These are phyloP conservation scores for Uromyces viciae-fabae DNA, from an alignment of 1,284 basidiomycete genomes.

Conservation along the genomic window DNA sequence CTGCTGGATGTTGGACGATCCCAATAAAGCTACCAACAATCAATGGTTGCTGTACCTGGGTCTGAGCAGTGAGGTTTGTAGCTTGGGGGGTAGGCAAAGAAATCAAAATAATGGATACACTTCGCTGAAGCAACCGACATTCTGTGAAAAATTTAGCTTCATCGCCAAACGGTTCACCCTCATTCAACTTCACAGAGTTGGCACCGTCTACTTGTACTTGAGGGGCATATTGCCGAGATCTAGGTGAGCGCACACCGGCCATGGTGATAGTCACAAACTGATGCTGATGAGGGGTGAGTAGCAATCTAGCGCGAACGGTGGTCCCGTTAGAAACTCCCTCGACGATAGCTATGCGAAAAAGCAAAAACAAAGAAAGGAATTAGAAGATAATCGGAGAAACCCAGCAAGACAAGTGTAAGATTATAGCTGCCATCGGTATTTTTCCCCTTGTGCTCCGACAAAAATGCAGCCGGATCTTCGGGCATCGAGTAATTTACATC, in stretches of 20 bases:
- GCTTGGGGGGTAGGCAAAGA: constrained; percentile 74
- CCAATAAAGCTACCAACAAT: constrained; percentile 85
- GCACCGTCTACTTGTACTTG: constrained; percentile 58
- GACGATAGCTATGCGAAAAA: constrained; percentile 66
- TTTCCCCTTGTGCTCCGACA: constrained; percentile 85
- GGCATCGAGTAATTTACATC: constrained; percentile 83
- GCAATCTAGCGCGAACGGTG: constrained; percentile 78
- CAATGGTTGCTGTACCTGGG: constrained; percentile 61
- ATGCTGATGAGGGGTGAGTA: constrained; percentile 81
- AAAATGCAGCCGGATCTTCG: constrained; percentile 77
- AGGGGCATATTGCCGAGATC: constrained; percentile 67
- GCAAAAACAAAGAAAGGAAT: background rate
- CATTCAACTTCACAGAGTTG: constrained; percentile 38
- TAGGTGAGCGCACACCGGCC: constrained; percentile 78
- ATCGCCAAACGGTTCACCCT: constrained; percentile 53
- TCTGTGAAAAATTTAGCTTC: constrained; percentile 94
- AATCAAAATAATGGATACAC: constrained; percentile 78
- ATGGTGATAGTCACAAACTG: constrained; percentile 77
- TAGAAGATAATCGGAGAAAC: background rate
- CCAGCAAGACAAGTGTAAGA: background rate
- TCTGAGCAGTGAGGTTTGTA: constrained; percentile 69
- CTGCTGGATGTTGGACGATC: constrained; percentile 82
- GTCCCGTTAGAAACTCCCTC: constrained; percentile 92
- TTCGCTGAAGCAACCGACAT: constrained; percentile 80
- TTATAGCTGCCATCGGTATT: constrained; percentile 69